phyloP scores from a whole-genome alignment of 192 early-diverging fungal species.

The Gamsiella multidivaricata region DNA sequence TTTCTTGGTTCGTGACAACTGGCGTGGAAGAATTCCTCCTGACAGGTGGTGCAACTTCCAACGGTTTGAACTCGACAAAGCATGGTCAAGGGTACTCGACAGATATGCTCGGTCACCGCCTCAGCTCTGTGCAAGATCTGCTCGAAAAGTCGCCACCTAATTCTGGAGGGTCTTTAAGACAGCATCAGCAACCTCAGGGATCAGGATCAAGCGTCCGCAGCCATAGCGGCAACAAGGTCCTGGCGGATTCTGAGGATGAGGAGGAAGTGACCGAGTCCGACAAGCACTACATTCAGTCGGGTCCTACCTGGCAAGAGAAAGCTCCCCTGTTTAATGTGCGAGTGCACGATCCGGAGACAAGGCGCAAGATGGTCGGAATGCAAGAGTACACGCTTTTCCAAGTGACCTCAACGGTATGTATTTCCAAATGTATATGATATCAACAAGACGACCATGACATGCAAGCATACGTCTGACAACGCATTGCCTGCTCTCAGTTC shows the following conservation, averaged over 20 bases:
- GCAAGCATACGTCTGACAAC: neutral
- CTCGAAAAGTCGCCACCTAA: conserved; percentile 11
- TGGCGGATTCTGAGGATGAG: conserved; percentile 38
- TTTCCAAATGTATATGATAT: neutral
- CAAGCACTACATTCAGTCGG: conserved; percentile 58
- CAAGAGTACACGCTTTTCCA: conserved; percentile 58
- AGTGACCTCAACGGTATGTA: conserved; percentile 53
- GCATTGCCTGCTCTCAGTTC: conserved; percentile 25
- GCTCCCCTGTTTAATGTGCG: conserved; percentile 49
- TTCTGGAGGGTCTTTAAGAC: conserved; percentile 19
- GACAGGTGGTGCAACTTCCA: conserved; percentile 30
- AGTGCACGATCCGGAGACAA: conserved; percentile 57
- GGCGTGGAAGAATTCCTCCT: conserved; percentile 58
- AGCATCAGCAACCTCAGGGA: neutral
- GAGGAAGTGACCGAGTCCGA: conserved; percentile 57
- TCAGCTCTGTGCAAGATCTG: conserved; percentile 7
- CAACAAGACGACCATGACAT: no score
- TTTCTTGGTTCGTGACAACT: conserved; percentile 60
- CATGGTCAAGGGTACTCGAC: neutral
- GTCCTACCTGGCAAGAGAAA: conserved; percentile 59
- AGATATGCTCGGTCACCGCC: conserved; percentile 6
- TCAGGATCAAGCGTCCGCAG: conserved; percentile 18
- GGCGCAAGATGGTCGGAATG: conserved; percentile 58
- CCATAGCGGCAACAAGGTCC: conserved; percentile 14
- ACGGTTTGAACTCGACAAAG: neutral